Conservation (phyloP, 2,329 filamentous ascomycete genomes). For the Cladosporium halotolerans region DNA sequence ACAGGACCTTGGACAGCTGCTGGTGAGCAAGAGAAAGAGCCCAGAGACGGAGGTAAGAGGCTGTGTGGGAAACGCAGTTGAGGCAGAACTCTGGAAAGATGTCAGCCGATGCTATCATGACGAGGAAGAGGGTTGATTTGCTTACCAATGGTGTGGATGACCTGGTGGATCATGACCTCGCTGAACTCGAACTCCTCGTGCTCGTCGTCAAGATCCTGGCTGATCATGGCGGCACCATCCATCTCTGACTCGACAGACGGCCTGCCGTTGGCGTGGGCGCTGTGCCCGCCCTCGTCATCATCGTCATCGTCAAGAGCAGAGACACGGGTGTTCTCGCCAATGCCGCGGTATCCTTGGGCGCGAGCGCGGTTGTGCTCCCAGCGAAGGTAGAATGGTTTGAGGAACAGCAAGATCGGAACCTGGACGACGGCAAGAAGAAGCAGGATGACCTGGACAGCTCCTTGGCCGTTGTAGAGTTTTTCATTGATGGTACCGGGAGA, state of each 20-base stretch:
- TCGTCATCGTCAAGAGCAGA: constrained; percentile 89
- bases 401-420: constrained; percentile 83
- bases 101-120: constrained; percentile 26
- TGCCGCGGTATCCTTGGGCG: constrained; percentile 82
- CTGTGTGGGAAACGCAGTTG: constrained; percentile 98
- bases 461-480: constrained; percentile 72
- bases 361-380: constrained; percentile 88
- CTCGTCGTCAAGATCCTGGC: constrained; percentile 67
- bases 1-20: constrained; percentile 91
- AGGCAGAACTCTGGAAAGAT: constrained; percentile 72
- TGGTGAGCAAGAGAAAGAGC: constrained; percentile 95
- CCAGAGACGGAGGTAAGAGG: constrained; percentile 97
- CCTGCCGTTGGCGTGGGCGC: constrained; percentile 51
- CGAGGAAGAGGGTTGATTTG: constrained; percentile 16
- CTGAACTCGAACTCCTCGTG: constrained; percentile 97
- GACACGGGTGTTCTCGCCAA: constrained; percentile 81
- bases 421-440: constrained; percentile 77
- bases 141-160: constrained; percentile 96
- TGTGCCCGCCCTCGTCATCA: constrained; percentile 53
- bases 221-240: constrained; percentile 81
- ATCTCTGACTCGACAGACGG: constrained; percentile 65
- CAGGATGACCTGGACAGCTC: constrained; percentile 66
- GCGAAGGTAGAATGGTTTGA: constrained; percentile 93
- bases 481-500: constrained; percentile 71
- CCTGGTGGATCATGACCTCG: constrained; percentile 97